Conservation (phyloP, 1,284 basidiomycete genomes). For the Singerocomus rubriflavus region DNA sequence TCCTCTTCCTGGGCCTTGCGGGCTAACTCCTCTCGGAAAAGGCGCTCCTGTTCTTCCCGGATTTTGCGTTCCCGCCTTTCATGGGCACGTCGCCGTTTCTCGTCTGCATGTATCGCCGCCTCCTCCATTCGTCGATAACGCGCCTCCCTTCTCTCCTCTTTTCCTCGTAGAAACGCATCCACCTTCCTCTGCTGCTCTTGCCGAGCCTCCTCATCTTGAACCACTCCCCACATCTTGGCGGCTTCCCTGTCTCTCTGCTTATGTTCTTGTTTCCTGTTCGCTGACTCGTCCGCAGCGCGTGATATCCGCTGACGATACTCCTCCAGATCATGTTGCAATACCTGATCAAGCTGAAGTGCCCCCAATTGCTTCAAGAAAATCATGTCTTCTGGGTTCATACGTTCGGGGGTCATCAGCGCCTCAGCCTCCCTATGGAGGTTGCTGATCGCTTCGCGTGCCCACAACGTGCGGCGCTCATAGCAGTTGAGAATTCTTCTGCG, state of each 20-base stretch:
- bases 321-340: constrained; percentile 16
- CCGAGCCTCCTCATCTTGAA: neutral
- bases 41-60: constrained; percentile 23
- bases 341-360: constrained; percentile 17
- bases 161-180: constrained; percentile 1
- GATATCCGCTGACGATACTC: constrained; percentile 18
- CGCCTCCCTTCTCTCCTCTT: neutral
- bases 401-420: constrained; percentile 13
- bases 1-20: constrained; percentile 12
- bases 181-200: constrained; percentile 9
- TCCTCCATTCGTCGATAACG: constrained; percentile 12
- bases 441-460: constrained; percentile 1
- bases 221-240: constrained; percentile 6
- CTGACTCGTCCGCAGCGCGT: constrained; percentile 17
- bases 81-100: constrained; percentile 16
- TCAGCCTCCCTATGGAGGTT: constrained; percentile 12
- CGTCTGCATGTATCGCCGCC: constrained; percentile 13
- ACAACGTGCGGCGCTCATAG: constrained; percentile 4
- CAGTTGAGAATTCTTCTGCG: neutral
- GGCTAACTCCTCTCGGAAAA: constrained; percentile 9
- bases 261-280: constrained; percentile 11
- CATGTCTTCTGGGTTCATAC: constrained; percentile 19
- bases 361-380: constrained; percentile 28
- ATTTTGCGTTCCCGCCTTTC: constrained; percentile 22
- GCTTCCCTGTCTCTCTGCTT: constrained; percentile 18